phyloP scores from a whole-genome alignment of 352 stramenopile species.

The Thalassiosira ordinaria region DNA sequence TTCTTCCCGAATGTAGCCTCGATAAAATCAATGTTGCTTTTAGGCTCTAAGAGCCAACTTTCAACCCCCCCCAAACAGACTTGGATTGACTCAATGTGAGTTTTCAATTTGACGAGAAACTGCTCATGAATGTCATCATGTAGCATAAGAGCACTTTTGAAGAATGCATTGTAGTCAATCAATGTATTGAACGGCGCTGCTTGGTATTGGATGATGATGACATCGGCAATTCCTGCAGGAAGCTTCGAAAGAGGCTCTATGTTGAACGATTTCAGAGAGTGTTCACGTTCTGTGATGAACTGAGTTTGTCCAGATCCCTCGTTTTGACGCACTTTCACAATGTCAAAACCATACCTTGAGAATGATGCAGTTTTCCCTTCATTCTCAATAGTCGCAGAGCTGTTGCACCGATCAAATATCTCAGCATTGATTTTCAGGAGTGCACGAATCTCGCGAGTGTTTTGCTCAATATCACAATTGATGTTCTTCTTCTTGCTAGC shows the following conservation, averaged over 20 bases:
- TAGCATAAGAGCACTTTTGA: constrained; percentile 22
- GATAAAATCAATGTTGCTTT: constrained; percentile 31
- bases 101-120: constrained; percentile 44
- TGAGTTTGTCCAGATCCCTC: not conserved
- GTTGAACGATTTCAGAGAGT: constrained; percentile 1
- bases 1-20: constrained; percentile 38
- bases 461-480: constrained; percentile 36
- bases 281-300: constrained; percentile 8
- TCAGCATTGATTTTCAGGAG: constrained; percentile 20
- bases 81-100: constrained; percentile 39
- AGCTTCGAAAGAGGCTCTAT: constrained; percentile 1
- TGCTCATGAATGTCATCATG: constrained; percentile 37
- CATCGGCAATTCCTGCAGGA: not conserved
- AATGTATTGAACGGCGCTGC: not conserved
- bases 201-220: constrained; percentile 3
- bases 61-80: constrained; percentile 53
- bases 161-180: constrained; percentile 29
- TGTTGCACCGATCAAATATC: constrained; percentile 16
- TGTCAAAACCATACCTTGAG: constrained; percentile 21
- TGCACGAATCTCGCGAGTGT: constrained; percentile 27
- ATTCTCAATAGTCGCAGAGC: not conserved
- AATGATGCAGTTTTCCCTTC: not conserved
- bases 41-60: constrained; percentile 37
- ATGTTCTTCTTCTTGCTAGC: not conserved
- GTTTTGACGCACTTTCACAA: not conserved